Base-by-base conservation (phyloP, 2,329 filamentous ascomycete species). In the Alternaria longipes region DNA sequence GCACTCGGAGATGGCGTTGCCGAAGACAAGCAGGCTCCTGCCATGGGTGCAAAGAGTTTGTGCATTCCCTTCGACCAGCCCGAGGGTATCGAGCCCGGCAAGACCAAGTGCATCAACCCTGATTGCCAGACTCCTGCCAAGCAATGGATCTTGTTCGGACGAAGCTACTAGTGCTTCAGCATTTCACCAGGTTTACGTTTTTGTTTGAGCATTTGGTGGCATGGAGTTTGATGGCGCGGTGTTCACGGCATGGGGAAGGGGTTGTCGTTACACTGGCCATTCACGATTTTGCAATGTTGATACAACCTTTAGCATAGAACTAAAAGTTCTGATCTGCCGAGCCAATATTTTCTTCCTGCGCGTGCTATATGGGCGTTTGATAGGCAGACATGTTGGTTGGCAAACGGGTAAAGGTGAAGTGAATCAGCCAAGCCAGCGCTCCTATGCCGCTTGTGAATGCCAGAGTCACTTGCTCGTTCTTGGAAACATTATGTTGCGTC, bases 21-120 rank as follows among this genome's bases (percentile, higher is more conserved):
- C 81, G 80, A 94, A 84, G 88, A 96, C 86, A 84, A 90, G 72
- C 87, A 87, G 68, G 89, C 89, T 56, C 90, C 90, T 60, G 88
- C 86, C 63, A 92, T 92, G 90, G 90, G 90, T 46, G 90, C 90
- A 62, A 92, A 92, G 84, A 89, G 86, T 72, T 82, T 92, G 75
- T 92, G 90, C 75, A 92, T 92, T 82, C 90, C 90, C 50, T 94
- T 94, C 70, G 91, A 95, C 65, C 93, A 97, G 87, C 94, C 94
- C 40, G 88, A 90, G 73, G 91, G 90, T 24, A 83, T 96, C 65
- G 86, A 91, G 65, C 84, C 88, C 67, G 94, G 92, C 51, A 90
- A 92, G 82, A 97, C 93, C 60, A 94, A 95, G 81, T 99, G 95
- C 78, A 85, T 94, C 72, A 97, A 92, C 85, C 94, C 94, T 42